Conservation (phyloP, 176 grass and related monocot genomes). For the Juncus effusus region DNA sequence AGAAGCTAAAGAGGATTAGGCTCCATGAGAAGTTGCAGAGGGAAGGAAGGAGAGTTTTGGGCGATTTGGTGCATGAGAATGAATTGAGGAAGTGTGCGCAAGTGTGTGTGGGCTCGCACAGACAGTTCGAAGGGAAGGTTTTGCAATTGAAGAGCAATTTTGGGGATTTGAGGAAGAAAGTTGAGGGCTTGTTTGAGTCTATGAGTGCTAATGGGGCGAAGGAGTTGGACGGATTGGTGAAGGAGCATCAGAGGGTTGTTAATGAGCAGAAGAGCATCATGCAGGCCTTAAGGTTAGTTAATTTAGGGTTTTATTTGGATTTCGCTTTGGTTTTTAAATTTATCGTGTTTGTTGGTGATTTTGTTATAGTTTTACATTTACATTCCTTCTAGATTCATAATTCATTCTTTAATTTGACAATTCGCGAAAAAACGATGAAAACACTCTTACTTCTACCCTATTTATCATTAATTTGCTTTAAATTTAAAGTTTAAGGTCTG, state of each 20-base stretch:
- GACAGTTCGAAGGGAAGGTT: constrained; percentile 67
- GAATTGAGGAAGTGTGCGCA: constrained; percentile 56
- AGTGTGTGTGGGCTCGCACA: constrained; percentile 64
- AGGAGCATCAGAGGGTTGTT: constrained; percentile 61
- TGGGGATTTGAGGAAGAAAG: constrained; percentile 62
- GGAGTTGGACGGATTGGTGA: constrained; percentile 72
- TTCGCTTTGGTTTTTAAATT: constrained; percentile 9
- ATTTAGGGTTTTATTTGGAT: constrained; percentile 7
- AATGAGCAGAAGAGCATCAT: constrained; percentile 86
- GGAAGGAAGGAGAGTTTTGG: constrained; percentile 51
- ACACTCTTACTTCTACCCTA: too few species aligned
- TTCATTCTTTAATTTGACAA: not conserved
- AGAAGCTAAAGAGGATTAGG: constrained; percentile 49
- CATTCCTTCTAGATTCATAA: not conserved
- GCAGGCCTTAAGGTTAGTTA: constrained; percentile 78
- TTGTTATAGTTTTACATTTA: not conserved
- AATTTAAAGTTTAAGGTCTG: too few species aligned
- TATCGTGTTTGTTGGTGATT: not conserved
- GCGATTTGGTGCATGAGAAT: constrained; percentile 82
- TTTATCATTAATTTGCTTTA: too few species aligned
- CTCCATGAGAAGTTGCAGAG: constrained; percentile 57
- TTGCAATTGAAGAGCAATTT: constrained; percentile 61
- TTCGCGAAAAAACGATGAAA: too few species aligned
- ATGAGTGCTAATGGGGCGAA: constrained; percentile 66
- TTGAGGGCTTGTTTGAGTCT: constrained; percentile 55